Conservation (phyloP, 768 basidiomycete genomes). For the Mycena epipterygia region DNA sequence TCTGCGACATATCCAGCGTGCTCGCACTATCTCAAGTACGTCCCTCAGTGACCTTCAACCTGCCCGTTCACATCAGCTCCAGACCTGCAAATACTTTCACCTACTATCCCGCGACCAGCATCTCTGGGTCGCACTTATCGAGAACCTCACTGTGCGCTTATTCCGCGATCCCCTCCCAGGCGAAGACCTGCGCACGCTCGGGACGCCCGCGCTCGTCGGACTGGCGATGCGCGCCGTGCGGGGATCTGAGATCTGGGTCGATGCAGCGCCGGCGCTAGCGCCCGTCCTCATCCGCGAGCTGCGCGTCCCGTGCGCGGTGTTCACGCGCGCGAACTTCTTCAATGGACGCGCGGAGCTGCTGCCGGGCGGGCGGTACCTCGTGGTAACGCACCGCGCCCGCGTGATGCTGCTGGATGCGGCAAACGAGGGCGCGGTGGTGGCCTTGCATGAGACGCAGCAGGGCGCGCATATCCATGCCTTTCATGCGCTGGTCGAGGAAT, state of each 20-base stretch:
- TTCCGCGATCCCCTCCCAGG: neutral
- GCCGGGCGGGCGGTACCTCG: neutral
- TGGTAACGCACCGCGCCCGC: neutral
- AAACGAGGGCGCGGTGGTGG: neutral
- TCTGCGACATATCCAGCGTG: neutral
- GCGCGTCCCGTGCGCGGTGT: neutral
- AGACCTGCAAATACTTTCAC: neutral
- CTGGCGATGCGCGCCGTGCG: neutral
- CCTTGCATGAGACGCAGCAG: neutral
- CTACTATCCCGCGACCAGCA: neutral
- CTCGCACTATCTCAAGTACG: neutral
- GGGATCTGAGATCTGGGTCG: neutral
- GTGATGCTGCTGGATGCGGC: neutral
- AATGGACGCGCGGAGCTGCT: neutral
- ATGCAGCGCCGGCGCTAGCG: neutral
- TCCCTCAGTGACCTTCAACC: neutral
- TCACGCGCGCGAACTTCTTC: neutral
- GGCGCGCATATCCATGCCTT: neutral
- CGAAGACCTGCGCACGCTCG: neutral
- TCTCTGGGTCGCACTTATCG: neutral
- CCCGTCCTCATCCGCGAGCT: neutral
- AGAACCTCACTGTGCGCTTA: neutral
- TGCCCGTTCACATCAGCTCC: neutral
- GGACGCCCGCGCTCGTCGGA: neutral
- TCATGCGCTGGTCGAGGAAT: neutral